Conservation (phyloP, 2,329 filamentous ascomycete genomes). For the Alternaria dauci region DNA sequence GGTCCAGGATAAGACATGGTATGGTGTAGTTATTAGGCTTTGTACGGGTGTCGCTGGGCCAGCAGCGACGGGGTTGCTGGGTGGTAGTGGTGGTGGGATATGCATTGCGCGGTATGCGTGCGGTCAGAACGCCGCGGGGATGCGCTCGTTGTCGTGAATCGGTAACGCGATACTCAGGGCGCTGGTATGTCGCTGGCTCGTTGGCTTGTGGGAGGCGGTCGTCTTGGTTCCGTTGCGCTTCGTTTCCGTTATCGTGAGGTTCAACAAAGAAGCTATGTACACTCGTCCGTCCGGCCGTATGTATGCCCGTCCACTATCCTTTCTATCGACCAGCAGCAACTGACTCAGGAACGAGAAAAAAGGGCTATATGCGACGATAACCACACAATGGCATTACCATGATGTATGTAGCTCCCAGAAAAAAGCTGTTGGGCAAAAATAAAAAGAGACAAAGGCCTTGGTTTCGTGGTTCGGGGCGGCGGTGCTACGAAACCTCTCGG, state of each 20-base stretch:
- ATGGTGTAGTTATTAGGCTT: conserved; percentile 17
- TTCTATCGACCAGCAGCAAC: too few species aligned
- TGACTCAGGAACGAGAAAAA: background rate
- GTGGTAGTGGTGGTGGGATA: too few species aligned
- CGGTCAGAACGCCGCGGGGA: conserved; percentile 3
- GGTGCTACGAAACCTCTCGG: background rate
- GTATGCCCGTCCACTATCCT: background rate
- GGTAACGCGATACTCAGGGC: background rate
- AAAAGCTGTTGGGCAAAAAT: background rate
- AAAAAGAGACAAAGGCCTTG: too few species aligned
- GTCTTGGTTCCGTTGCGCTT: background rate
- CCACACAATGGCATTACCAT: background rate
- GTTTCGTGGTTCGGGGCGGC: background rate
- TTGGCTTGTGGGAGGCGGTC: too few species aligned
- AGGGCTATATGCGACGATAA: background rate
- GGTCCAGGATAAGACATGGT: conserved; percentile 18
- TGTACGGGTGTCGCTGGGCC: conserved; percentile 25
- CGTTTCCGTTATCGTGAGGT: background rate
- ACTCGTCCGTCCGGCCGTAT: too few species aligned
- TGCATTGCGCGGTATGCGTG: conserved; percentile 31
- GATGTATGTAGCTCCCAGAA: background rate
- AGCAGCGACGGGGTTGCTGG: conserved; percentile 32
- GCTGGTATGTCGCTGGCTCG: background rate
- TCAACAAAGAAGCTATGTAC: background rate
- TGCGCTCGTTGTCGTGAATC: background rate